Evolutionary conservation across 768 basidiomycete species (phyloP).

Genomic region (Fistulinella prunicolor): DNA sequence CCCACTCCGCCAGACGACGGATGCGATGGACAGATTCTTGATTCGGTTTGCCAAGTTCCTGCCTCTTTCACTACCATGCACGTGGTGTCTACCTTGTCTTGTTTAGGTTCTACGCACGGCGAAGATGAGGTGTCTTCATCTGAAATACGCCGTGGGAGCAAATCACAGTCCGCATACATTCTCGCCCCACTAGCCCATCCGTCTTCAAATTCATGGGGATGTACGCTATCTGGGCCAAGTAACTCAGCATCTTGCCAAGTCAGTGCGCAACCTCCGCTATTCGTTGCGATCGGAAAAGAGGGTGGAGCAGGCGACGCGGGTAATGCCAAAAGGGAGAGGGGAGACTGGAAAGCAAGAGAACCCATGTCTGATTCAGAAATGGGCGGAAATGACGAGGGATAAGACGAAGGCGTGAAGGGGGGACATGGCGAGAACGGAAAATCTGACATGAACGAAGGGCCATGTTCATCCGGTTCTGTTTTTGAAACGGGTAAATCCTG

Average conservation of each 20-base stretch:
- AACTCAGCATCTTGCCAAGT: conserved; percentile 45
- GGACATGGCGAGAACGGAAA: conserved; percentile 21
- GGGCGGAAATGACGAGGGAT: conserved; percentile 16
- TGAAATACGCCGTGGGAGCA: conserved; percentile 4
- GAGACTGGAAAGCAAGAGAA: conserved; percentile 13
- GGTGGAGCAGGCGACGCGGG: conserved; percentile 8
- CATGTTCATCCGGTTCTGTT: conserved; percentile 46
- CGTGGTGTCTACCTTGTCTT: conserved; percentile 3
- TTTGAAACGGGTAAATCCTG: conserved; percentile 28
- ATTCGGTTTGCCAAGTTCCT: conserved; percentile 2
- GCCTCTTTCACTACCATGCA: conserved; percentile 6
- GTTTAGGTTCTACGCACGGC: not conserved
- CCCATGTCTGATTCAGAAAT: conserved; percentile 15
- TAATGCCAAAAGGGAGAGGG: conserved; percentile 13
- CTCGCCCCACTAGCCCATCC: conserved; percentile 28
- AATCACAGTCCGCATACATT: conserved; percentile 9
- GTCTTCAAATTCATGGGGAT: conserved; percentile 41
- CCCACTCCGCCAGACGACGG: conserved; percentile 3
- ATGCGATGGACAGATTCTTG: not conserved
- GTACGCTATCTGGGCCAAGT: conserved; percentile 44
- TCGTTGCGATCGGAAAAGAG: conserved; percentile 7
- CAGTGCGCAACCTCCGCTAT: conserved; percentile 23
- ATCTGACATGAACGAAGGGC: conserved; percentile 11
- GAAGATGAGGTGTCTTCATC: not conserved
- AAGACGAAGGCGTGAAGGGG: conserved; percentile 17